Percentiles rank a stretch among this genome's conserved stretches.
Conservation (phyloP, 2,329 filamentous ascomycete species). For the Apiospora pterosperma region DNA sequence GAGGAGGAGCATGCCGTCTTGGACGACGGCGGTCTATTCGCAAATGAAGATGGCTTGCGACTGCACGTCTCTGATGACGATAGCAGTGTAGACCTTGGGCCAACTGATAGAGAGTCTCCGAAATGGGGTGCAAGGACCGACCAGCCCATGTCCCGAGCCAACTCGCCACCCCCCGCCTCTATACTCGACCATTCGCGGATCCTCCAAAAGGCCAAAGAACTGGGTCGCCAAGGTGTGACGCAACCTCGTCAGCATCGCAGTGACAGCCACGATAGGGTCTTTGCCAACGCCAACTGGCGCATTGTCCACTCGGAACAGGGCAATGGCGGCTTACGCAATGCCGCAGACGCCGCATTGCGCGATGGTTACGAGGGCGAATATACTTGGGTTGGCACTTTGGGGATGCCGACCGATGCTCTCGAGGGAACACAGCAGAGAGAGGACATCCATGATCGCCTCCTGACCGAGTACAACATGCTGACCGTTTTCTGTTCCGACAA, state of each 20-base stretch:
- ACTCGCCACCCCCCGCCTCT: conserved; percentile 70
- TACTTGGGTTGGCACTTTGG: conserved; percentile 88
- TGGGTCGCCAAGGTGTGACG: conserved; percentile 54
- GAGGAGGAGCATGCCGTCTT: conserved; percentile 36
- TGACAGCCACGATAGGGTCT: conserved; percentile 65
- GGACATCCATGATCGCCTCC: conserved; percentile 78
- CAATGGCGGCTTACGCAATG: conserved; percentile 88
- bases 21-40: conserved; percentile 43
- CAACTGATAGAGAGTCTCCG: conserved; percentile 70
- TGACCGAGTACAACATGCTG: conserved; percentile 77
- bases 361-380: conserved; percentile 69
- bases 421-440: conserved; percentile 70
- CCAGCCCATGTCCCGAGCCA: conserved; percentile 75
- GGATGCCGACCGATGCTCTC: conserved; percentile 89
- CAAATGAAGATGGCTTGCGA: conserved; percentile 55
- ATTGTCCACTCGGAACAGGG: conserved; percentile 85
- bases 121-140: conserved; percentile 73
- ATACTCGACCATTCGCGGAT: conserved; percentile 66
- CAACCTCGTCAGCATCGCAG: conserved; percentile 54
- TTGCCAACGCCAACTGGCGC: conserved; percentile 76
- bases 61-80: conserved; percentile 49
- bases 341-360: conserved; percentile 72
- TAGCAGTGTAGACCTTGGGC: conserved; percentile 37
- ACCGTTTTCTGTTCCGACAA: conserved; percentile 85
- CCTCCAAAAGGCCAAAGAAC: conserved; percentile 53